Evolutionary conservation across 495 filamentous ascomycete species (phyloP), one percentile per base, ranked within the genome.

Genomic region (Cairneyella variabilis): DNA sequence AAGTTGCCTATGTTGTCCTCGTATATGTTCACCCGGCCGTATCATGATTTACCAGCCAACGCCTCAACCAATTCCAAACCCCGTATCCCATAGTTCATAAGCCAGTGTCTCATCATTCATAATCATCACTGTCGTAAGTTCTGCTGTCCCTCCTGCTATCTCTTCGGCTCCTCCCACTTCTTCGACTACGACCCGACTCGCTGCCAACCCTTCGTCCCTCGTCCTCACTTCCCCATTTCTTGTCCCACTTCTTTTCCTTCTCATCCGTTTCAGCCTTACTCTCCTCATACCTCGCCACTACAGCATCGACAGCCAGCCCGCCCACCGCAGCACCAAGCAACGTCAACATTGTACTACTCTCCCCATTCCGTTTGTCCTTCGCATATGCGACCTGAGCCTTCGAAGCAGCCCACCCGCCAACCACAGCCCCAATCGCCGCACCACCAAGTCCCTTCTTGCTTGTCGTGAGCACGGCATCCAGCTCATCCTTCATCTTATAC

Each of bases 271-370:
- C 28, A 7, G 6, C 14, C 28, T 32, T 32, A 14, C 28, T 14
- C 6, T 32, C 28, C 14, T 32, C 28, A 32, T 7, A 32, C 28
- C 28, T 32, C 6, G 6, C 28, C 7, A 32, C 28, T 14, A 14
- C 14, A 6, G 28, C 28, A 14, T 32, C 14, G 28, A 32, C 28
- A 32, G 28, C 28, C 28, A 32, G 14, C 7, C 28, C 28, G 7
- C 59, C 59, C 8, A 42, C 54, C 1, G 59, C 54, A 28, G 59
- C 59, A 1, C 54, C 59, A 21, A 61, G 46, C 18, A 58, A n/a
- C 21, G 59, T 61, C 27, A 56, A 36, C 23, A 57, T 20, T 9
- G 40, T 17, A 27, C 51, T 55, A 4, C n/a, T 32, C 27, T 21
- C 8, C 2, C n/a, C 9, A 14, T 43, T 26, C 2, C 48, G 47